Base-by-base conservation (phyloP, 257 asterid genomes). In the Penstemon barbatus region DNA sequence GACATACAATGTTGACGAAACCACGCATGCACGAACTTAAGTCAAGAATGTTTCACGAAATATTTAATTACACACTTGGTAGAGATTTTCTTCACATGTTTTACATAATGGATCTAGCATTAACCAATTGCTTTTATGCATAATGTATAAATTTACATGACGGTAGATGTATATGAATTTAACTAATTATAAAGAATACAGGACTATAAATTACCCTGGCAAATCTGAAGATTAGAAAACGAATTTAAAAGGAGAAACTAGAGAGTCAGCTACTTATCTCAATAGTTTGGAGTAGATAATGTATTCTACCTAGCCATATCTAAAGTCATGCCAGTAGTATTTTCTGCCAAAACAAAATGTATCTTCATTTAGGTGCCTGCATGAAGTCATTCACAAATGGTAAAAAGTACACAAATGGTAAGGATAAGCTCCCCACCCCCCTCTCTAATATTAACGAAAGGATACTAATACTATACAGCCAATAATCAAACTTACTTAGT, bases 341-440 rank as follows among this genome's bases (percentile, higher is more conserved):
- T 55, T 69, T 64, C 71, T 39, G 75, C 87, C 81, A 76, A 70
- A 77, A 80, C 74, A 82, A 33, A 56, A 74, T 63, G 43, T 57
- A 52, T 78, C 85, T 82, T 69, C 83, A 56, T 25, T 2, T 25
- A 70, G 76, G 5, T 53, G 82, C 88, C 91, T 85, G 91, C 88
- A 82, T 51, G 61, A 71, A 78, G 77, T 84, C 77, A 75, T 75
- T 67, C 82, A 69, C n/a, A 80, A 80, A 19, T 39, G 41, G 73
- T 73, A 63, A 75, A 82, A 68, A 43, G 76, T 13, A 49, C 59
- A 56, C 44, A 63, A 12, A 33, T 36, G 44, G 52, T 58, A 37
- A 70, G 57, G n/a, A 63, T 57, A 71, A 77, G 71, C 57, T 49
- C 11, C 68, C 54, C 46, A 61, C 7, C 60, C 15, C 48, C 48